Evolutionary conservation across 371 early-diverging fungal species (phyloP), one percentile per base, ranked within the genome.

Genomic region (Synchytrium microbalum): DNA sequence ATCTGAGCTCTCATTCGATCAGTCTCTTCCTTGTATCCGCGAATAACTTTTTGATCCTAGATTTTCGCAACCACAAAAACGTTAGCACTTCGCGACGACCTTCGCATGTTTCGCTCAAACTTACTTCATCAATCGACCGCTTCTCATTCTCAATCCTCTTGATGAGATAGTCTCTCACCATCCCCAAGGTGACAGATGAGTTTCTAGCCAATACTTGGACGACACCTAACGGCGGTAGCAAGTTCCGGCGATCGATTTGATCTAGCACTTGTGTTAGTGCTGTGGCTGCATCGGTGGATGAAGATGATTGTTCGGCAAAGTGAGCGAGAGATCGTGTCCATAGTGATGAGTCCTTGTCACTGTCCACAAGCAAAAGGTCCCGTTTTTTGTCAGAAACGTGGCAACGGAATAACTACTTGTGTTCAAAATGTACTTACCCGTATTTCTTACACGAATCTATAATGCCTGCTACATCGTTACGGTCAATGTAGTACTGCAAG

Each of bases 201-300:
- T 89, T 91, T 55, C 88, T 84, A 0, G 91, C 83, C 14, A 94
- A 75, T 3, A 90, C 84, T 63, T 92, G 91, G 0, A 96, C 76
- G 1, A 96, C 91, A 64, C 93, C 88, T 53, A 95, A 74, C 14
- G 92, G 93, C 25, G 92, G 88, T 68, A 96, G 70, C 24, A 96
- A 72, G 59, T 89, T 88, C 64, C 86, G 80, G n/a, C 80, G 77
- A 59, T 94, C 92, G 65, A 95, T 93, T 23, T 85, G 85, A 38
- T 84, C 82, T 64, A 96, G 75, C 0, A 93, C 88, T 59, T 87
- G 80, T 3, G 69, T n/a, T 0, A 79, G 69, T 25, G 74, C 70
- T 30, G 67, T 64, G 2, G 66, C 66, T 27, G 59, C 32, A 25
- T 57, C 24, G 3, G 27, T 62, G 3, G 60, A 51, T 61, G 52